Conservation (phyloP, 345 rosid species). For the Streptanthus diversifolius region DNA sequence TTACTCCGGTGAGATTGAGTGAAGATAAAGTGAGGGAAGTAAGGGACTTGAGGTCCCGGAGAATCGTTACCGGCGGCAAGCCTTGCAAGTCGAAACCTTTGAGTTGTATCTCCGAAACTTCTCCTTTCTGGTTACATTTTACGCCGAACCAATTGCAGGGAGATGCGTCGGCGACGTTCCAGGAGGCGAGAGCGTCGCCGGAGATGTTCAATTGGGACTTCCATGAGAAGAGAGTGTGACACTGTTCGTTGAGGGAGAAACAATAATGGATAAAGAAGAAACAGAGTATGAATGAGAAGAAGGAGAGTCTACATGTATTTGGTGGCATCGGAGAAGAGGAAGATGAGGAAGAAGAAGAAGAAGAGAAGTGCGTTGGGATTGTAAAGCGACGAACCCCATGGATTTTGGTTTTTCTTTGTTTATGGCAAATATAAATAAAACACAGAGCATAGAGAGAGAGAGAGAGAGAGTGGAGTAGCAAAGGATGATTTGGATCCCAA, state of each 20-base stretch:
- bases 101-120: constrained; percentile 50
- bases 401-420: constrained; percentile 38
- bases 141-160: constrained; percentile 81
- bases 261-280: constrained; percentile 41
- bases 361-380: constrained; percentile 52
- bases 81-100: constrained; percentile 59
- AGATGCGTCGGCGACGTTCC: constrained; percentile 51
- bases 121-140: constrained; percentile 50
- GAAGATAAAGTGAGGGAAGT: constrained; percentile 60
- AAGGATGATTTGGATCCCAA: constrained; percentile 61
- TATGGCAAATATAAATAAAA: constrained; percentile 44
- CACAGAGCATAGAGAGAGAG: constrained; percentile 7
- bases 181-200: constrained; percentile 43
- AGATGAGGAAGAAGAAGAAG: constrained; percentile 15
- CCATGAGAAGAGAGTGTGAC: constrained; percentile 75
- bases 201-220: constrained; percentile 57
- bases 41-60: constrained; percentile 53
- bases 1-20: constrained; percentile 64
- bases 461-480: background rate
- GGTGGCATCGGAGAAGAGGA: constrained; percentile 52
- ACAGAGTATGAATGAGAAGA: constrained; percentile 41
- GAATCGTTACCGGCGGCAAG: constrained; percentile 52
- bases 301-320: constrained; percentile 38
- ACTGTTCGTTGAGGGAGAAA: constrained; percentile 59
- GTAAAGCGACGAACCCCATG: constrained; percentile 68